These are phyloP conservation scores for Tetradesmus lagerheimii DNA, from an alignment of 139 green algal species.

Conservation along the genomic window DNA sequence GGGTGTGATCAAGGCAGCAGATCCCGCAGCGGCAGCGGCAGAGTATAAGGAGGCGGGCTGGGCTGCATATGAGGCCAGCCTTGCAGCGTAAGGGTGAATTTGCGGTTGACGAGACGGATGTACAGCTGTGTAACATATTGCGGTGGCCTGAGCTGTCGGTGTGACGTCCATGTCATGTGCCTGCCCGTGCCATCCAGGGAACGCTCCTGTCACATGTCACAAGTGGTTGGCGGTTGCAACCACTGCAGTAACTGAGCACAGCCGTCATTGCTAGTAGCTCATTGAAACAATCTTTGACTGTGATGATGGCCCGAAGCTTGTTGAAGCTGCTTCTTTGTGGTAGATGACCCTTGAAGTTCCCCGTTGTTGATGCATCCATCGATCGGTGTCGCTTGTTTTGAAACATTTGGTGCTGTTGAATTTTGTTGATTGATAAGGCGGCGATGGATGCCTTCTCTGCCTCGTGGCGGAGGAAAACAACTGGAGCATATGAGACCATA, in stretches of 20 bases:
- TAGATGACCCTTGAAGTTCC: background rate
- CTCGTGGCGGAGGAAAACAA: background rate
- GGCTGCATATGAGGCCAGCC: conserved; percentile 84
- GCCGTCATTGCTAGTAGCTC: background rate
- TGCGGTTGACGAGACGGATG: background rate
- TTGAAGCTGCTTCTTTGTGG: too few relatives aligned
- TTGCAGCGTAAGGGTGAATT: conserved; percentile 9
- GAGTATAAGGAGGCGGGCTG: conserved; percentile 94
- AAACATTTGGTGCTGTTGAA: too few relatives aligned
- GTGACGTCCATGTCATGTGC: background rate
- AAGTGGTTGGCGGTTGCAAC: background rate
- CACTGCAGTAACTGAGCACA: background rate
- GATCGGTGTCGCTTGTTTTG: background rate
- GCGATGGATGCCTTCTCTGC: background rate
- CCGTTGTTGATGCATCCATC: background rate
- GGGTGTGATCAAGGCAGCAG: conserved; percentile 85
- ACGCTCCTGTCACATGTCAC: background rate
- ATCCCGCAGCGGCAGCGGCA: conserved; percentile 73
- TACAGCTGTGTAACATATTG: background rate
- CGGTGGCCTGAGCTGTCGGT: background rate
- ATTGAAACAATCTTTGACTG: too few relatives aligned
- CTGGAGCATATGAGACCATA: conserved; percentile 17
- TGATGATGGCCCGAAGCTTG: too few relatives aligned
- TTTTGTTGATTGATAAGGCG: background rate
- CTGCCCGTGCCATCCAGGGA: background rate